These are phyloP conservation scores for Phialophora verrucosa DNA, from an alignment of 2,329 filamentous ascomycete genomes.

Conservation along the genomic window DNA sequence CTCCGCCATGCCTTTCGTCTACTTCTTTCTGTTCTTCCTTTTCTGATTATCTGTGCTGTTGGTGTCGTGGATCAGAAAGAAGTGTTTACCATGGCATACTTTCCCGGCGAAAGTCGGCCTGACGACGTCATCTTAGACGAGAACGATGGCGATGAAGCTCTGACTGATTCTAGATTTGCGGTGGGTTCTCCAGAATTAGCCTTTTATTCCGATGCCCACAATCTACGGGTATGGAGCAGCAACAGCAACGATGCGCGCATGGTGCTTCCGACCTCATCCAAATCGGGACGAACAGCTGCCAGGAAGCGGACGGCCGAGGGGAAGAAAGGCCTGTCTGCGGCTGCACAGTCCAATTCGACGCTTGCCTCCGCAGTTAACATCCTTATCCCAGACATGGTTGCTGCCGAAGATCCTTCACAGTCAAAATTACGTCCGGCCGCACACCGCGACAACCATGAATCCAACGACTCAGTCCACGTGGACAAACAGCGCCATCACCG, in stretches of 20 bases:
- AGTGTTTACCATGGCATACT: slow-evolving; percentile 1
- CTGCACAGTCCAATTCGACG: background rate
- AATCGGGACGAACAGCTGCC: background rate
- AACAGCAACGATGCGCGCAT: slow-evolving; percentile 6
- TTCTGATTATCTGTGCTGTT: background rate
- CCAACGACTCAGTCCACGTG: background rate
- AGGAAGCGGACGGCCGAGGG: slow-evolving; percentile 8
- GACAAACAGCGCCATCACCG: background rate
- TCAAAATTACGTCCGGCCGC: background rate
- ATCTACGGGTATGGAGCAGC: slow-evolving; percentile 8
- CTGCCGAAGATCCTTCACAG: background rate
- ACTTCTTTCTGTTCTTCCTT: slow-evolving; percentile 2
- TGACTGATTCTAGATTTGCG: slow-evolving; percentile 8
- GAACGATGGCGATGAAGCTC: slow-evolving; percentile 7
- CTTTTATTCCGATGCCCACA: slow-evolving; percentile 14
- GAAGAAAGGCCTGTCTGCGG: slow-evolving; percentile 5
- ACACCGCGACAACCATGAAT: background rate
- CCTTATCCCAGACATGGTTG: background rate
- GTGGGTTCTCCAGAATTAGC: background rate
- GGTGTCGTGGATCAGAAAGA: background rate
- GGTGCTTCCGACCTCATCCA: slow-evolving; percentile 8
- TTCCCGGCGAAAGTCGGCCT: slow-evolving; percentile 7
- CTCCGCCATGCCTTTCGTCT: background rate
- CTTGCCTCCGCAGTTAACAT: slow-evolving; percentile 1
- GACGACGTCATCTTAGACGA: slow-evolving; percentile 4